Conservation (phyloP, 192 early-diverging fungal genomes). For the Phycomyces blakesleeanus region DNA sequence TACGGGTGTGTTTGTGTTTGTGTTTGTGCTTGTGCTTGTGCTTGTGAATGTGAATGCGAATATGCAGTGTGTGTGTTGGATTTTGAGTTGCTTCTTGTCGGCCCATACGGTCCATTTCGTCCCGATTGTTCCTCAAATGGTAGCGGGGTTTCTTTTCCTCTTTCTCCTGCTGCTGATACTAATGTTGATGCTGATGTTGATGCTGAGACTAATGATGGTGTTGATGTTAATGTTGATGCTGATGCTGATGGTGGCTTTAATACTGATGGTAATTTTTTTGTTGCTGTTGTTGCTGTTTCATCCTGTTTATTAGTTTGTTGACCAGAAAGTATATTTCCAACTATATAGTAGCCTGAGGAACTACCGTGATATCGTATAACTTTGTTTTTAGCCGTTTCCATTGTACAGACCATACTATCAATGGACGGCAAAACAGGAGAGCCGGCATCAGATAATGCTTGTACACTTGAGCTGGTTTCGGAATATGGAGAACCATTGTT, state of each 20-base stretch:
- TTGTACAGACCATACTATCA: background rate
- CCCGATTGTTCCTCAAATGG: no score
- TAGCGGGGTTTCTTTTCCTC: no score
- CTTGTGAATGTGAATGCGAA: background rate
- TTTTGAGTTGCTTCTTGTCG: background rate
- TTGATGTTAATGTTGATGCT: no score
- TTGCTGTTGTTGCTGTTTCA: background rate
- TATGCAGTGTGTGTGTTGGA: background rate
- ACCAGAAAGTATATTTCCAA: slow-evolving; percentile 18
- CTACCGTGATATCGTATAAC: slow-evolving; percentile 30
- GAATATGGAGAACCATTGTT: background rate
- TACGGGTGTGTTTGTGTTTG: background rate
- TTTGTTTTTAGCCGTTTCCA: slow-evolving; percentile 11
- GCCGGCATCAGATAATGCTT: background rate
- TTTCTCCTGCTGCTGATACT: no score
- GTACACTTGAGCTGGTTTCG: background rate
- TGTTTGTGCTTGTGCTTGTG: background rate
- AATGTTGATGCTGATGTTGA: no score
- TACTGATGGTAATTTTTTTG: no score
- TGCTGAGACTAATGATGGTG: no score
- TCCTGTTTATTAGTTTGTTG: background rate
- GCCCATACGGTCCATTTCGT: background rate
- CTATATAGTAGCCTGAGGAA: slow-evolving; percentile 33
- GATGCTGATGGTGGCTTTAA: no score
- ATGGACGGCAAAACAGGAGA: background rate